Evolutionary conservation across 176 grass and related monocot genomes (phyloP).

Genomic region (Aegilops tauschii): DNA sequence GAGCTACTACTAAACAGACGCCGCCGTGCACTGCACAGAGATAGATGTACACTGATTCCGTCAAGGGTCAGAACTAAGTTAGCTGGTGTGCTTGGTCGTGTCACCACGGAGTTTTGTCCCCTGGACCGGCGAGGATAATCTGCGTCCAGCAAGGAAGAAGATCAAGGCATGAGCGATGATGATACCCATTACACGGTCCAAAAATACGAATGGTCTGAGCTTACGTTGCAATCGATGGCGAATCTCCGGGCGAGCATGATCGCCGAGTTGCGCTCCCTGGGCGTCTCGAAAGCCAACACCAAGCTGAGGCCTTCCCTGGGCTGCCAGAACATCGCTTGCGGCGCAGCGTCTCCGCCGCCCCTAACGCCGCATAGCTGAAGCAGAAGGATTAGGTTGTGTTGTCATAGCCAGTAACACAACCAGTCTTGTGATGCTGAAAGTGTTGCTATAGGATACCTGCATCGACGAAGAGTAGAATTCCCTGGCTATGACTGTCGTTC

Average conservation of each 20-base stretch:
- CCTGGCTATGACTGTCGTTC: conserved; percentile 40
- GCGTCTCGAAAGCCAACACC: conserved; percentile 64
- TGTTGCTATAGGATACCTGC: conserved; percentile 31
- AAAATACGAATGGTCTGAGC: not conserved
- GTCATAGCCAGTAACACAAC: too few species aligned
- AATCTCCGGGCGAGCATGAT: conserved; percentile 80
- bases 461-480: conserved; percentile 81
- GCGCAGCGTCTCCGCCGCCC: conserved; percentile 65
- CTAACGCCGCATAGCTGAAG: conserved; percentile 69
- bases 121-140: conserved; percentile 55
- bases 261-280: conserved; percentile 68
- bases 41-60: conserved; percentile 25
- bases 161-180: too few species aligned
- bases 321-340: conserved; percentile 61
- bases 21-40: not conserved
- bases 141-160: conserved; percentile 20
- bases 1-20: not conserved
- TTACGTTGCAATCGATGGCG: conserved; percentile 79
- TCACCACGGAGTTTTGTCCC: conserved; percentile 25
- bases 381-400: too few species aligned
- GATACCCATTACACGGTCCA: too few species aligned
- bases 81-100: not conserved
- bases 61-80: not conserved
- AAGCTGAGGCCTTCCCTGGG: conserved; percentile 58
- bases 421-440: not conserved